phyloP scores from a whole-genome alignment of 371 early-diverging fungal genomes.

The Mucor piriformis region DNA sequence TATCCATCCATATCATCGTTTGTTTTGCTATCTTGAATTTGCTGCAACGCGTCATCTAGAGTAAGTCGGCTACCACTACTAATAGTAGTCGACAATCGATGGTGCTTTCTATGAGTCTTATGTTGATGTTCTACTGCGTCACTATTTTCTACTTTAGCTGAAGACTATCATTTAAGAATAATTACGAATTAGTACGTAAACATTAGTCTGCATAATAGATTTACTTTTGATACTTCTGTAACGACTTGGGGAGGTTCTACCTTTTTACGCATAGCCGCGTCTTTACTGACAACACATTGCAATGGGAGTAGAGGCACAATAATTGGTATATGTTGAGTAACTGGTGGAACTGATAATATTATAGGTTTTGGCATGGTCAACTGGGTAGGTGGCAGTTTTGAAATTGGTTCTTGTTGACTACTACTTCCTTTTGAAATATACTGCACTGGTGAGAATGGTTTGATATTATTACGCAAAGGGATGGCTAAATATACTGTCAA shows the following conservation, averaged over 20 bases:
- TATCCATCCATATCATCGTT: constrained; percentile 66
- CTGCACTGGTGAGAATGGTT: too few species aligned
- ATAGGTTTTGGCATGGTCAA: background rate
- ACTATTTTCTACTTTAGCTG: background rate
- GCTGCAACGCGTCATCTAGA: constrained; percentile 85
- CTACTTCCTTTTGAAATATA: too few species aligned
- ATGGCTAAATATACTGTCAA: too few species aligned
- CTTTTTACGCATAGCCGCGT: background rate
- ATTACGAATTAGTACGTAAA: too few species aligned
- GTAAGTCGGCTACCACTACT: constrained; percentile 56
- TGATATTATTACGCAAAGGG: too few species aligned
- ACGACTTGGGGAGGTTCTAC: background rate
- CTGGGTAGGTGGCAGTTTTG: background rate
- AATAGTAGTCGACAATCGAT: background rate
- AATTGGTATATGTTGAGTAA: background rate
- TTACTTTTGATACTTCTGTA: too few species aligned
- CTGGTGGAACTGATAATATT: background rate
- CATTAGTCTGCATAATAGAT: background rate
- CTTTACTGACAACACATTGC: too few species aligned
- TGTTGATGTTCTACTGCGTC: background rate
- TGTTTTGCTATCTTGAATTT: constrained; percentile 66
- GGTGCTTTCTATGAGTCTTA: background rate
- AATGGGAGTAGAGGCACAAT: too few species aligned
- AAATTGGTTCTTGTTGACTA: too few species aligned
- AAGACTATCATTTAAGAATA: background rate